phyloP scores from a whole-genome alignment of 176 grass and related monocot genomes.

The Tuctoria greenei region DNA sequence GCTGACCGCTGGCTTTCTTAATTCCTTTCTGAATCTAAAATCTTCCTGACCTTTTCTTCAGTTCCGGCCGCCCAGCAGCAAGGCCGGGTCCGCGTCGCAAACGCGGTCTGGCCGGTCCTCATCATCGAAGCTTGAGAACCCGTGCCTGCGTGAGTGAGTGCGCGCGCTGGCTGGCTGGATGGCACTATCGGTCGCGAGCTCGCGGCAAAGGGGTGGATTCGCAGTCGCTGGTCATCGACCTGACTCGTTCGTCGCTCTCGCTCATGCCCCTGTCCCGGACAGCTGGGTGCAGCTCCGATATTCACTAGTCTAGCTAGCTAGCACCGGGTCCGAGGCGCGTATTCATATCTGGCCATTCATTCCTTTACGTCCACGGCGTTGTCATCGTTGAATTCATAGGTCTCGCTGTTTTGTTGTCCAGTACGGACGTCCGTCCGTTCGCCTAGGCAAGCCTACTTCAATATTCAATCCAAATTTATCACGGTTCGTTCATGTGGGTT shows the following conservation, averaged over 20 bases:
- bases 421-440: no score
- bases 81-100: neutral
- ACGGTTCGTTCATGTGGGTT: no score
- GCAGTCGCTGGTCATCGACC: neutral
- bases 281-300: conserved; percentile 28
- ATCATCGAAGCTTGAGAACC: neutral
- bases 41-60: conserved; percentile 15
- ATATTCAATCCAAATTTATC: no score
- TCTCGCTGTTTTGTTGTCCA: no score
- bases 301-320: no score
- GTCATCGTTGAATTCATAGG: no score
- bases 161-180: neutral
- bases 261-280: neutral
- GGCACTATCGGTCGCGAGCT: conserved; percentile 7
- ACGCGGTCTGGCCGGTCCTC: conserved; percentile 6
- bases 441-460: no score
- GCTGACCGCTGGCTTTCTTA: neutral
- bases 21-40: neutral
- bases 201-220: neutral
- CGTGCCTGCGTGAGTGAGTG: conserved; percentile 7
- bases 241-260: neutral
- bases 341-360: no score
- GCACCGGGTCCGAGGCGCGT: no score
- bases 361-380: no score
- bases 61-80: neutral